These are phyloP conservation scores for Sporothrix humicola DNA, from an alignment of 2,329 filamentous ascomycete species.

Conservation along the genomic window DNA sequence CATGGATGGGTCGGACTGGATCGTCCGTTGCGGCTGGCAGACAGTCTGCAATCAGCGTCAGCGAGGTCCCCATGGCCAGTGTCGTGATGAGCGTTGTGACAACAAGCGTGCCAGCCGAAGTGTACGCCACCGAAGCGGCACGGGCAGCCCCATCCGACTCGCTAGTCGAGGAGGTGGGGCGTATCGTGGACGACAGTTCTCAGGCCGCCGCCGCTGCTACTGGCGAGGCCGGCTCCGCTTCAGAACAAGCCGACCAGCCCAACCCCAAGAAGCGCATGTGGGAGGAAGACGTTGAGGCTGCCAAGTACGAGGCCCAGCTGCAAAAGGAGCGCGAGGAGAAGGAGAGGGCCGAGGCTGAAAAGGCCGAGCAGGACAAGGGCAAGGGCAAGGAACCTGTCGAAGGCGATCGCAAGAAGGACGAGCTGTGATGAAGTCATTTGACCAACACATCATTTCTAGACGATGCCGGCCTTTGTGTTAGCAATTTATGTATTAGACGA, in stretches of 20 bases:
- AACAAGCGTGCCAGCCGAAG: constrained; percentile 32
- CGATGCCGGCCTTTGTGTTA: background rate
- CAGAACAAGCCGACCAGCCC: constrained; percentile 41
- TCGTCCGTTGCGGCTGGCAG: constrained; percentile 39
- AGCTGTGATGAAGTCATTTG: constrained; percentile 8
- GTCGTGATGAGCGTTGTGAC: constrained; percentile 38
- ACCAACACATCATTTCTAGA: background rate
- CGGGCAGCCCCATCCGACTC: constrained; percentile 38
- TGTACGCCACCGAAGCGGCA: constrained; percentile 32
- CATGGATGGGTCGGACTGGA: constrained; percentile 51
- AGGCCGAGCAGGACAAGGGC: constrained; percentile 18
- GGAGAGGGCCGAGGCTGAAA: background rate
- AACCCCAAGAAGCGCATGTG: constrained; percentile 69
- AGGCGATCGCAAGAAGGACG: constrained; percentile 19
- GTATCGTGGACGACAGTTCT: constrained; percentile 53
- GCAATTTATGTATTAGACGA: background rate
- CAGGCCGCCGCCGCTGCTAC: constrained; percentile 6
- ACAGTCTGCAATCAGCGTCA: background rate
- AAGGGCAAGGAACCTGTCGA: constrained; percentile 17
- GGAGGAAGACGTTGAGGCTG: constrained; percentile 51
- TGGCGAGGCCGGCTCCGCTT: constrained; percentile 37
- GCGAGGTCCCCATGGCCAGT: background rate
- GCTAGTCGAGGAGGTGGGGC: constrained; percentile 60
- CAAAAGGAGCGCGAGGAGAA: constrained; percentile 21
- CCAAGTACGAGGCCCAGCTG: constrained; percentile 35